Percentiles rank a stretch among this genome's conserved stretches.
These are phyloP conservation scores for Wallacemonas sp. DNA, from an alignment of 208 protist species.

Conservation along the genomic window DNA sequence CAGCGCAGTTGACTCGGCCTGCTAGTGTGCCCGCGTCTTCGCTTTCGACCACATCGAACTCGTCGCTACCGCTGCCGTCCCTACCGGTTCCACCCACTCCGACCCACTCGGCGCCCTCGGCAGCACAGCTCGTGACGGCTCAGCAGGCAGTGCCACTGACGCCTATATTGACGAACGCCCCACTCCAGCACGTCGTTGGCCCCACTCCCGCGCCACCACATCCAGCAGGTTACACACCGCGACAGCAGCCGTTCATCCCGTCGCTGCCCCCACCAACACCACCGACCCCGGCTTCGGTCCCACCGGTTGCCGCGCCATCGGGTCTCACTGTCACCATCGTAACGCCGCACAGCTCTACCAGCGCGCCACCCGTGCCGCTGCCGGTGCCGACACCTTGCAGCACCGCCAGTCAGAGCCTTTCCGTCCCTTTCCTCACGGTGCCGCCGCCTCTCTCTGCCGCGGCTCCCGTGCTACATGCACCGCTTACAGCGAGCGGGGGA, in stretches of 20 bases:
- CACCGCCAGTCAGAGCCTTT: constrained; percentile 3
- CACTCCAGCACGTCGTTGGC: no score
- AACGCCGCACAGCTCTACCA: constrained; percentile 2
- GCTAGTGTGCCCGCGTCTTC: no score
- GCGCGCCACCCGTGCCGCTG: neutral
- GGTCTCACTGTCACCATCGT: neutral
- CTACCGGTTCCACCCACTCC: neutral
- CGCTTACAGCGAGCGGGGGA: neutral
- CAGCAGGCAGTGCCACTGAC: neutral
- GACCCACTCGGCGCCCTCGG: neutral
- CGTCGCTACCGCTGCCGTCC: no score
- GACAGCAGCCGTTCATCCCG: neutral
- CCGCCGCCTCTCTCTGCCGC: neutral
- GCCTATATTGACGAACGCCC: no score
- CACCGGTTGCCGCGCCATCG: neutral
- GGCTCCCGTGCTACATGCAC: neutral
- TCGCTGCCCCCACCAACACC: neutral
- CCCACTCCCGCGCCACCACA: no score
- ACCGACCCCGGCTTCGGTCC: neutral
- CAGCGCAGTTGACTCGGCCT: neutral
- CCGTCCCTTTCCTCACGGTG: no score
- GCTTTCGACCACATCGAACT: no score
- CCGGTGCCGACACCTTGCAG: neutral
- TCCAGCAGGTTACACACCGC: no score
- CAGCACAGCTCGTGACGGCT: neutral